Percentiles rank a stretch among this genome's conserved stretches.
phyloP scores from a whole-genome alignment of 495 filamentous ascomycete genomes.

The Melanomma pulvis-pyrius region DNA sequence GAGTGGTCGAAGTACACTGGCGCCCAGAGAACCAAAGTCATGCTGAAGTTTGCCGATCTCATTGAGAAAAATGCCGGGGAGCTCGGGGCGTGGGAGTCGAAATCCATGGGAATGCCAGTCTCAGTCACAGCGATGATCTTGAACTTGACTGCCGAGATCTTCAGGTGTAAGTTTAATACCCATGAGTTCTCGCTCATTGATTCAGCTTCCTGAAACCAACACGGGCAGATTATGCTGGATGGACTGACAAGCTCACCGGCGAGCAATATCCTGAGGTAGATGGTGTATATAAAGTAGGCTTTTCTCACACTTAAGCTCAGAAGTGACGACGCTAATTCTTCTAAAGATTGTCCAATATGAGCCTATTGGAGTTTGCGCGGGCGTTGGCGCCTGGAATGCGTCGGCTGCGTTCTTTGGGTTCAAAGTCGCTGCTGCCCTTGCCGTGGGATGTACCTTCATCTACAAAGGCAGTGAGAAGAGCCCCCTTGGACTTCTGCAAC shows the following conservation, averaged over 20 bases:
- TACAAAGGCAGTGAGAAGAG: conserved; percentile 46
- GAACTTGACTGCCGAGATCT: conserved; percentile 3
- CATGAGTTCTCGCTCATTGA: not conserved
- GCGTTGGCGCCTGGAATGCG: conserved; percentile 47
- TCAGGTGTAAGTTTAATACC: conserved; percentile 22
- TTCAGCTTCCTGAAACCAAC: conserved; percentile 2
- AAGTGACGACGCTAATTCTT: not conserved
- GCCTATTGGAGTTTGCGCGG: conserved; percentile 46
- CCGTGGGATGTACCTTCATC: conserved; percentile 45
- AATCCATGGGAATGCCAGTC: conserved; percentile 31
- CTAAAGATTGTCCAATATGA: conserved; percentile 44
- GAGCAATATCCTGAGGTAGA: conserved; percentile 38
- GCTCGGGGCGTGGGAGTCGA: conserved; percentile 29
- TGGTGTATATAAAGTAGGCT: conserved; percentile 41
- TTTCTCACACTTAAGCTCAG: not conserved
- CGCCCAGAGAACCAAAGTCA: conserved; percentile 12
- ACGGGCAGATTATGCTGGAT: conserved; percentile 36
- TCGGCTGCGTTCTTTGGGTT: conserved; percentile 35
- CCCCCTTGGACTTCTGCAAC: conserved; percentile 36
- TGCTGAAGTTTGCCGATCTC: conserved; percentile 40
- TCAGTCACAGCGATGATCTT: conserved; percentile 7
- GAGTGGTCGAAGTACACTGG: conserved; percentile 29
- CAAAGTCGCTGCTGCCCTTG: conserved; percentile 44
- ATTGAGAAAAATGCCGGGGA: conserved; percentile 28
- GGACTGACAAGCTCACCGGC: conserved; percentile 35